Conservation (phyloP, 2,329 filamentous ascomycete genomes). For the Tolypocladium ovalisporum region DNA sequence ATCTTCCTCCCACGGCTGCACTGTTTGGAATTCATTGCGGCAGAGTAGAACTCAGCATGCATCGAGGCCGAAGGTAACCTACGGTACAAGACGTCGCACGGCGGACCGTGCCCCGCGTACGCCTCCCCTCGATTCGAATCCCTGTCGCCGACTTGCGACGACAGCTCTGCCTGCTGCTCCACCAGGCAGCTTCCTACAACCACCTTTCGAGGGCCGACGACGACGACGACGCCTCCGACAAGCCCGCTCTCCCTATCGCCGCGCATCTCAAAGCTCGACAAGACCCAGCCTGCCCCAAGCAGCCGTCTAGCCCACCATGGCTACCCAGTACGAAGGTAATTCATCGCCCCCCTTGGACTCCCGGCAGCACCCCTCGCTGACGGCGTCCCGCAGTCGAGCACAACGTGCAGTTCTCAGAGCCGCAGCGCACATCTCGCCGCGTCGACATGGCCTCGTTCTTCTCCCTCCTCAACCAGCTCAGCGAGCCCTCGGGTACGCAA, state of each 20-base stretch:
- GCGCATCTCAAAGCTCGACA: background rate
- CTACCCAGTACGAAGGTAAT: conserved; percentile 46
- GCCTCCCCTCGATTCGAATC: background rate
- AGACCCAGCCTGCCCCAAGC: background rate
- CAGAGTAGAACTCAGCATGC: background rate
- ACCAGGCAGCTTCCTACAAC: background rate
- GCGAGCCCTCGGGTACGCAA: conserved; percentile 21
- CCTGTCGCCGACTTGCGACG: conserved; percentile 2
- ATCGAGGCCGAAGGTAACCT: background rate
- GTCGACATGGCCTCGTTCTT: conserved; percentile 55
- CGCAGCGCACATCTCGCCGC: conserved; percentile 34
- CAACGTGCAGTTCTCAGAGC: conserved; percentile 39
- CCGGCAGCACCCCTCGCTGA: background rate
- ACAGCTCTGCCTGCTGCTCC: conserved; percentile 3
- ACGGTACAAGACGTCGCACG: too few species aligned
- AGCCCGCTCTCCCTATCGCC: background rate
- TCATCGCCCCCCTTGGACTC: background rate
- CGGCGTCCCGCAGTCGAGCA: conserved; percentile 44
- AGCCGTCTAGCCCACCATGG: conserved; percentile 25
- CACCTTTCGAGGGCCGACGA: background rate
- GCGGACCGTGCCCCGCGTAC: background rate
- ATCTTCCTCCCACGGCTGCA: too few species aligned
- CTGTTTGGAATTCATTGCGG: background rate
- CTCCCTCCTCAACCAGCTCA: conserved; percentile 44
- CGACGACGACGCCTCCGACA: background rate